Evolutionary conservation across 768 basidiomycete genomes (phyloP).

Genomic region (Tricholomella constricta): DNA sequence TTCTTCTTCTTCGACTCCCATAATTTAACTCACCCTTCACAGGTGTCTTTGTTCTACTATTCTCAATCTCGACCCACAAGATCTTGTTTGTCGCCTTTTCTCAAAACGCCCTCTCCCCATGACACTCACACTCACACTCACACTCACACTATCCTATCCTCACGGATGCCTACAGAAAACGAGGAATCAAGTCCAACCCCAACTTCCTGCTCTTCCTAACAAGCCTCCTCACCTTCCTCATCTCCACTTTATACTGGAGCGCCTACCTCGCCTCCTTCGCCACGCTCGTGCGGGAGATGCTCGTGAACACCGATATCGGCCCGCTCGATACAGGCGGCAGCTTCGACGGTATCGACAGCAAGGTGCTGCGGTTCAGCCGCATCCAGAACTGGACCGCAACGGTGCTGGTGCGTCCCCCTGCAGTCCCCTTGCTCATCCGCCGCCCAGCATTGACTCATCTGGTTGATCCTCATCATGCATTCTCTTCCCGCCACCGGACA

Average conservation of each 20-base stretch:
- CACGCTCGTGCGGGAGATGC: slow-evolving; percentile 18
- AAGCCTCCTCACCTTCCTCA: slow-evolving; percentile 3
- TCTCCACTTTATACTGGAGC: slow-evolving; percentile 17
- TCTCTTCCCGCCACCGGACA: too few relatives aligned
- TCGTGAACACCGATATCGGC: slow-evolving; percentile 17
- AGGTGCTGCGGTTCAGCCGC: slow-evolving; percentile 12
- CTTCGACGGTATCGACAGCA: slow-evolving; percentile 17
- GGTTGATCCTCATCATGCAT: background rate
- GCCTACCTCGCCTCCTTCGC: slow-evolving; percentile 18
- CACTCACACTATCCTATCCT: too few relatives aligned
- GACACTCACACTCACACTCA: too few relatives aligned
- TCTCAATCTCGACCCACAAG: slow-evolving; percentile 12
- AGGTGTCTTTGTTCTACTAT: slow-evolving; percentile 18
- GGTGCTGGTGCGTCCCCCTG: slow-evolving; percentile 7
- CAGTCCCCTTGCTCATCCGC: background rate
- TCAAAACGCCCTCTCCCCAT: too few relatives aligned
- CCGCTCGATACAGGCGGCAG: slow-evolving; percentile 16
- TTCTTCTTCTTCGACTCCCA: background rate
- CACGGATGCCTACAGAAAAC: slow-evolving; percentile 7
- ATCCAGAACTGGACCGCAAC: slow-evolving; percentile 17
- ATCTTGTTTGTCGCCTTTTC: slow-evolving; percentile 12
- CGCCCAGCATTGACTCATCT: background rate
- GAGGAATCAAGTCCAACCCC: slow-evolving; percentile 5
- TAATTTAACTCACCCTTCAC: background rate
- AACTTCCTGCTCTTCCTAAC: background rate